Conservation (phyloP, 352 stramenopile genomes). For the Phytopythium chamaehyphon region DNA sequence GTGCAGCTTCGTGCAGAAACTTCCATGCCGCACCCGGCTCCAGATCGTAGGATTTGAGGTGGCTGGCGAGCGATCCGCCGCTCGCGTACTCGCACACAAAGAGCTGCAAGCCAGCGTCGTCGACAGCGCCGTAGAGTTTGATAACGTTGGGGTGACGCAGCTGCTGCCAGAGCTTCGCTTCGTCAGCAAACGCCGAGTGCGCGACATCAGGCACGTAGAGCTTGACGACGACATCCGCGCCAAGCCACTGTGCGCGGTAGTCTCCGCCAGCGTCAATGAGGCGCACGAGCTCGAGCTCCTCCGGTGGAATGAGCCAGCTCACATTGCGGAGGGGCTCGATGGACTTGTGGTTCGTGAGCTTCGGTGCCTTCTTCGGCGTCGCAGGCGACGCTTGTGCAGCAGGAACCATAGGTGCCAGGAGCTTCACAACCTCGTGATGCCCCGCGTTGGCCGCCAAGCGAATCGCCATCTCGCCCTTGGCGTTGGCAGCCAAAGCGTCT, state of each 20-base stretch:
- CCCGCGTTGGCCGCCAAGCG: too few relatives aligned
- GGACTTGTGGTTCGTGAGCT: too few relatives aligned
- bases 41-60: conserved; percentile 1
- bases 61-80: conserved; percentile 17
- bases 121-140: background rate
- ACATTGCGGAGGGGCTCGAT: too few relatives aligned
- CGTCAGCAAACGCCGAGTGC: background rate
- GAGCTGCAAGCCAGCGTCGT: conserved; percentile 8
- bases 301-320: background rate
- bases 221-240: conserved; percentile 11
- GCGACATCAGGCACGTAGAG: conserved; percentile 4
- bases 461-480: too few relatives aligned
- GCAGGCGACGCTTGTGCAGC: too few relatives aligned
- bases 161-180: conserved; percentile 9
- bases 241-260: conserved; percentile 11
- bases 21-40: conserved; percentile 6
- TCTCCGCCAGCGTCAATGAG: conserved; percentile 6
- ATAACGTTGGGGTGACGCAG: conserved; percentile 11
- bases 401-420: too few relatives aligned
- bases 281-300: conserved; percentile 2
- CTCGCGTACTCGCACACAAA: conserved; percentile 16
- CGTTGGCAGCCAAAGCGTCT: too few relatives aligned
- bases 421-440: too few relatives aligned
- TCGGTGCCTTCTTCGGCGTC: too few relatives aligned
- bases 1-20: conserved; percentile 16